Conservation (phyloP, 2,329 filamentous ascomycete genomes). For the Calycina herbarum region DNA sequence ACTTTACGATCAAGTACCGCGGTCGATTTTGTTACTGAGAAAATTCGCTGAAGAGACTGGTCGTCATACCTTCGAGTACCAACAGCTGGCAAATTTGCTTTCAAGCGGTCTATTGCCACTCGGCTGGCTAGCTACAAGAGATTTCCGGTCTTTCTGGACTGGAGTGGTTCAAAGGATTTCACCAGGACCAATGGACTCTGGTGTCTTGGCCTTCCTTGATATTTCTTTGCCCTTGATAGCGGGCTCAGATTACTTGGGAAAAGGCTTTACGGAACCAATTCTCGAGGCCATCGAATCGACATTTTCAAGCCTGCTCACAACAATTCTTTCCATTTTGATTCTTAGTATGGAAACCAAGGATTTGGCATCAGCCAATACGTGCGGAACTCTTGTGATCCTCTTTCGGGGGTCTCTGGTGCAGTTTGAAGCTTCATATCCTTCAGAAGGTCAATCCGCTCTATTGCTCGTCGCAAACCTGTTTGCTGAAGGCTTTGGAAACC, state of each 20-base stretch:
- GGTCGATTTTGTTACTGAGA: constrained; percentile 39
- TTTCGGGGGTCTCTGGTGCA: constrained; percentile 22
- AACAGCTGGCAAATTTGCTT: constrained; percentile 42
- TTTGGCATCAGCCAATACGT: neutral
- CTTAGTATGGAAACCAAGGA: constrained; percentile 24
- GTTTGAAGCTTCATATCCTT: constrained; percentile 5
- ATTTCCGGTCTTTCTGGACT: constrained; percentile 45
- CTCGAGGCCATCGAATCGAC: constrained; percentile 37
- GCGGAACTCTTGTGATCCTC: constrained; percentile 21
- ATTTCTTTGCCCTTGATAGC: constrained; percentile 38
- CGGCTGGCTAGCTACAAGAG: constrained; percentile 47
- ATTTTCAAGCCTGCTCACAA: constrained; percentile 44
- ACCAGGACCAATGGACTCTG: constrained; percentile 34
- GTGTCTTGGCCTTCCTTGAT: constrained; percentile 42
- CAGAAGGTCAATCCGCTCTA: constrained; percentile 15
- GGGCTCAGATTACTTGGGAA: neutral
- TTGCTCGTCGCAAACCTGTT: constrained; percentile 29
- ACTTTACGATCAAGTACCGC: constrained; percentile 33
- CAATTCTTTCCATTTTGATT: constrained; percentile 42
- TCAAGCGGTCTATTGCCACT: constrained; percentile 39
- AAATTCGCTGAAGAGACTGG: constrained; percentile 38
- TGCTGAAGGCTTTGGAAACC: constrained; percentile 8
- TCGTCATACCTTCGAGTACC: constrained; percentile 40
- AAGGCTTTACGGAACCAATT: constrained; percentile 11
- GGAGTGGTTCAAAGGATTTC: constrained; percentile 41